Base-by-base conservation (phyloP, 1,139 yeast genomes). In the Lodderomyces orthopsilosis region DNA sequence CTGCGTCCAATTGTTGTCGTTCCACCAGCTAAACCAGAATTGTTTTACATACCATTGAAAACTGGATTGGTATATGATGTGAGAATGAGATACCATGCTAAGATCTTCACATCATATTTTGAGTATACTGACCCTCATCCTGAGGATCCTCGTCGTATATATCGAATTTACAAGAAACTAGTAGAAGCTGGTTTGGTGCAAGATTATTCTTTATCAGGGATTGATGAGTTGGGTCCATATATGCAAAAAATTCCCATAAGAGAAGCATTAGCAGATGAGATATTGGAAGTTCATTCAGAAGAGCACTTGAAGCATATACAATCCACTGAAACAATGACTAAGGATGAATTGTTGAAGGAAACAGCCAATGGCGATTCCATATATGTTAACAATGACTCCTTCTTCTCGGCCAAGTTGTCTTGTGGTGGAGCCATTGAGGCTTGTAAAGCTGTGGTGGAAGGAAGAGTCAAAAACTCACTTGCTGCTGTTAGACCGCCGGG, bases 401-500 rank as follows among this genome's bases (percentile, higher is more conserved):
- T 75, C 52, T 70, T 85, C 39, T 86, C 95, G 44, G 98, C 98
- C 1, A 85, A 86, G 60, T 73, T 94, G 33, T 85, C 96, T 13
- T 93, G 98, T 61, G 99, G 99, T 44, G 98, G 98, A 23, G 84
- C 96, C 24, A 93, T 94, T 41, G 98, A 93, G 62, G 96, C 96
- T 0, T 91, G 98, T 62, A 81, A 83, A 53, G 96, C 98, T 0
- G 98, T 94, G 15, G 85, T 93, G 9, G 98, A 91, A 61, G 96
- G 96, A 1, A 70, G 75, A 46, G 98, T 91, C 24, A 90, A 90
- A 58, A 94, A 94, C 60, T 85, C 97, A 0, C 62, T 94, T 45
- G 99, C 98, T 0, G 88, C 94, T 12, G 96, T 94, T 12, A 79
- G 99, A 51, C 99, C 99, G 1, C 99, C 99, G 0, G 99, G 99